Conservation (phyloP, 768 basidiomycete species). For the Tricholoma saponaceum region DNA sequence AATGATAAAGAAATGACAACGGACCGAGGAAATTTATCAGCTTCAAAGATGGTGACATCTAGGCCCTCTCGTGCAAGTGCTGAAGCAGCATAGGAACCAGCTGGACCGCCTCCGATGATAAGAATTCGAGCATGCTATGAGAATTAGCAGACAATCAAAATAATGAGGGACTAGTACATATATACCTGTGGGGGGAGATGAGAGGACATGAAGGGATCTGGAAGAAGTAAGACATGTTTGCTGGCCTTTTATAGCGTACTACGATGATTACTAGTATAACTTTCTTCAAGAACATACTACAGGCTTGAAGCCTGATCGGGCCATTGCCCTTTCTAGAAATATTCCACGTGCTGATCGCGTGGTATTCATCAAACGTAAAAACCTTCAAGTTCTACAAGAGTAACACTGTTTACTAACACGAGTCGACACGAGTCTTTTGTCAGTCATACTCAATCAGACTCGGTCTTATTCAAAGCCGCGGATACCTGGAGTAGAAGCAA, state of each 20-base stretch:
- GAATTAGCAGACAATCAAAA: background rate
- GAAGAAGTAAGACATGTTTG: background rate
- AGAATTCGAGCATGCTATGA: constrained; percentile 40
- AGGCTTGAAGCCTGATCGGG: too few relatives aligned
- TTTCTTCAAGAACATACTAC: background rate
- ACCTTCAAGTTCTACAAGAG: too few relatives aligned
- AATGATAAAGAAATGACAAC: background rate
- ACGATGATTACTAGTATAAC: background rate
- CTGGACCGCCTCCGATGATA: constrained; percentile 51
- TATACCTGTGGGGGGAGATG: constrained; percentile 13
- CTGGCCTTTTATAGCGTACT: too few relatives aligned
- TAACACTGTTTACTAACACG: too few relatives aligned
- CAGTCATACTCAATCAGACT: too few relatives aligned
- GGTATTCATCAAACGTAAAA: too few relatives aligned
- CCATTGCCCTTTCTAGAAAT: too few relatives aligned
- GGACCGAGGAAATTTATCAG: constrained; percentile 50
- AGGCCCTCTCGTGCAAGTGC: constrained; percentile 54
- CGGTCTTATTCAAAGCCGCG: background rate
- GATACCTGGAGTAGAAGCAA: too few relatives aligned
- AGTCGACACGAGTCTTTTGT: too few relatives aligned
- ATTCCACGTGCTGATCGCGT: background rate
- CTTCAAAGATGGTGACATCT: constrained; percentile 49
- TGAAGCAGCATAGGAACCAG: constrained; percentile 53
- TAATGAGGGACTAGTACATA: background rate
- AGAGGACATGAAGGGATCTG: background rate